Percentiles rank a stretch among this genome's conserved stretches.
These are phyloP conservation scores for Neophaeococcomyces mojaviensis DNA, from an alignment of 2,329 filamentous ascomycete genomes.

Conservation along the genomic window DNA sequence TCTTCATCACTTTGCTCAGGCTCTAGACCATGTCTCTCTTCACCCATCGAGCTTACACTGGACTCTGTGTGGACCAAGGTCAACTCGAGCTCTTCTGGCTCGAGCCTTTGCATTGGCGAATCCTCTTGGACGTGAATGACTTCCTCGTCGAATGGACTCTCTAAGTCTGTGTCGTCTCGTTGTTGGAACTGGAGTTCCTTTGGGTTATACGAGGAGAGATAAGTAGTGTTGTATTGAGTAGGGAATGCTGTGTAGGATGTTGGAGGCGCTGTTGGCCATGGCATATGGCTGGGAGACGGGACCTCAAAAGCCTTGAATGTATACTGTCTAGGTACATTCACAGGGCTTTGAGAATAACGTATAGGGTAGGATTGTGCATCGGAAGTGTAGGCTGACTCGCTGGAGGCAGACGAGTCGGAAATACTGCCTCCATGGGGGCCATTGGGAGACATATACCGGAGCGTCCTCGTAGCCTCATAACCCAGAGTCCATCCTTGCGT, in stretches of 20 bases:
- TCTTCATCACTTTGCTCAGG: constrained; percentile 10
- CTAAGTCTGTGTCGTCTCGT: neutral
- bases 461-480: neutral
- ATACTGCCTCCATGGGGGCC: constrained; percentile 1
- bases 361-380: neutral
- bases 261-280: neutral
- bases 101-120: constrained; percentile 9
- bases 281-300: neutral
- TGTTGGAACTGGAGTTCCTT: neutral
- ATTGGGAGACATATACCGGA: neutral
- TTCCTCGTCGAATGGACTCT: neutral
- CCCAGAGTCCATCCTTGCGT: neutral
- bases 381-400: neutral
- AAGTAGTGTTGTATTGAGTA: neutral
- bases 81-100: constrained; percentile 18
- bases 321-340: neutral
- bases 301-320: neutral
- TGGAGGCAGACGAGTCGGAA: constrained; percentile 1
- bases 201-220: neutral
- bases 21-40: neutral
- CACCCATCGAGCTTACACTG: neutral
- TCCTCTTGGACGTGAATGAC: neutral
- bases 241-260: neutral
- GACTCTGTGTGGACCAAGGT: constrained; percentile 2
- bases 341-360: constrained; percentile 3